These are phyloP conservation scores for Cystofilobasidium bisporidii DNA, from an alignment of 768 basidiomycete species.

Conservation along the genomic window DNA sequence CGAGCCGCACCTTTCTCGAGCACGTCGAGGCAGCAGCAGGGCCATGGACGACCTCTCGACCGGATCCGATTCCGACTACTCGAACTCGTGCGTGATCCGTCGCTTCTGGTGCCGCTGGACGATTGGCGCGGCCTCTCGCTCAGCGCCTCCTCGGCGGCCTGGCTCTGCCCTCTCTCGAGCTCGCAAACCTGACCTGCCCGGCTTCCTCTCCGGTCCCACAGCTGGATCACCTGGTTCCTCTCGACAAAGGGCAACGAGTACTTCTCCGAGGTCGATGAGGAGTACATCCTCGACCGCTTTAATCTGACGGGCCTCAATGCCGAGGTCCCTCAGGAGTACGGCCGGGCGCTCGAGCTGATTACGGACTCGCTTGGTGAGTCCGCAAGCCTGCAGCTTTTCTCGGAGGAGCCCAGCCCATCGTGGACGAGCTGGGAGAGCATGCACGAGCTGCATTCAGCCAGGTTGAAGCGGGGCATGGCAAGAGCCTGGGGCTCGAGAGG, in stretches of 20 bases:
- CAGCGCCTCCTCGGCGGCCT: background rate
- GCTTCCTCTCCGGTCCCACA: slow-evolving; percentile 36
- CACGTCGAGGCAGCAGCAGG: no score
- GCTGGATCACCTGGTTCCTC: slow-evolving; percentile 97
- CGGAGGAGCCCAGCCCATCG: no score
- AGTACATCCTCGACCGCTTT: slow-evolving; percentile 99
- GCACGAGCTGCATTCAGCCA: no score
- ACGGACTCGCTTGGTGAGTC: slow-evolving; percentile 82
- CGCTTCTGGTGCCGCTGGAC: no score
- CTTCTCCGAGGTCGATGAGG: slow-evolving; percentile 95
- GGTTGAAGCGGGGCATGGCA: no score
- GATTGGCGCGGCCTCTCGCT: no score
- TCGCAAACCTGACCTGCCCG: background rate
- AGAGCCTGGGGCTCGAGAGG: no score
- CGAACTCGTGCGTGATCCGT: slow-evolving; percentile 55
- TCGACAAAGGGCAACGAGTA: slow-evolving; percentile 97
- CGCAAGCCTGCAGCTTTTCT: background rate
- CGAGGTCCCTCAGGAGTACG: slow-evolving; percentile 80
- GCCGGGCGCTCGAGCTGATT: slow-evolving; percentile 87
- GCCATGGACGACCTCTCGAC: slow-evolving; percentile 45
- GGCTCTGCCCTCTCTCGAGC: background rate
- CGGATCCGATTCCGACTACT: slow-evolving; percentile 90
- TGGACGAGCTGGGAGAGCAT: no score
- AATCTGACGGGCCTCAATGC: slow-evolving; percentile 93
- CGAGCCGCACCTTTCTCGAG: no score